phyloP scores from a whole-genome alignment of 176 grass and related monocot genomes.

The Lolium perenne region DNA sequence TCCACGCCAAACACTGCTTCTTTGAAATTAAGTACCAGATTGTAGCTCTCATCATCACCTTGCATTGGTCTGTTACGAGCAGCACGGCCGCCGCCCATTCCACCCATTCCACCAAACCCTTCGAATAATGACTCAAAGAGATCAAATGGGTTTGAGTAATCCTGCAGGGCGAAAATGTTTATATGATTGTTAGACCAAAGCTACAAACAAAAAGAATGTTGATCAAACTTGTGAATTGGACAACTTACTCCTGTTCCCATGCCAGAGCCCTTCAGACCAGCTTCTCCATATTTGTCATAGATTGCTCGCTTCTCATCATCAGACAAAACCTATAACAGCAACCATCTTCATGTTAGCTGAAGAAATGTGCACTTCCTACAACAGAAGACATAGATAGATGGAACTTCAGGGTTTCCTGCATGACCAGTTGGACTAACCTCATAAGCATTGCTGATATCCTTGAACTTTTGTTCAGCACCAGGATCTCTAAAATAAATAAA shows the following conservation, averaged over 20 bases:
- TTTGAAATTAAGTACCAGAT: conserved; percentile 93
- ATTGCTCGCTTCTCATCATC: conserved; percentile 95
- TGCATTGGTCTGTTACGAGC: conserved; percentile 94
- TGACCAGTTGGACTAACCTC: conserved; percentile 61
- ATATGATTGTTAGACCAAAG: conserved; percentile 31
- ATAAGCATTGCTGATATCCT: conserved; percentile 98
- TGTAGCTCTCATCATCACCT: conserved; percentile 92
- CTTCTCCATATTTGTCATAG: conserved; percentile 99
- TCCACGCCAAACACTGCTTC: conserved; percentile 93
- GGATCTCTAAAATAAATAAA: conserved; percentile 71
- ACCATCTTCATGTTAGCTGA: conserved; percentile 21
- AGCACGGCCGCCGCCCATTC: conserved; percentile 68
- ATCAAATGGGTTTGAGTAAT: conserved; percentile 95
- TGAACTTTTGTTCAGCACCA: conserved; percentile 94
- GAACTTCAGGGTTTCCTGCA: conserved; percentile 20
- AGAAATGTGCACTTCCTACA: conserved; percentile 24
- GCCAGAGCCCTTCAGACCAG: conserved; percentile 91
- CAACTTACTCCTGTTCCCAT: conserved; percentile 87
- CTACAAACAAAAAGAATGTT: not conserved
- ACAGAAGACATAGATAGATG: conserved; percentile 2
- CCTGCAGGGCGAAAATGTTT: conserved; percentile 56
- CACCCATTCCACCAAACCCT: conserved; percentile 98
- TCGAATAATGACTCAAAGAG: conserved; percentile 96
- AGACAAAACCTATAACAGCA: conserved; percentile 69
- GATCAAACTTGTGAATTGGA: conserved; percentile 29